Conservation (phyloP, 164 flowering plant genomes). For the Dillenia suffruticosa region DNA sequence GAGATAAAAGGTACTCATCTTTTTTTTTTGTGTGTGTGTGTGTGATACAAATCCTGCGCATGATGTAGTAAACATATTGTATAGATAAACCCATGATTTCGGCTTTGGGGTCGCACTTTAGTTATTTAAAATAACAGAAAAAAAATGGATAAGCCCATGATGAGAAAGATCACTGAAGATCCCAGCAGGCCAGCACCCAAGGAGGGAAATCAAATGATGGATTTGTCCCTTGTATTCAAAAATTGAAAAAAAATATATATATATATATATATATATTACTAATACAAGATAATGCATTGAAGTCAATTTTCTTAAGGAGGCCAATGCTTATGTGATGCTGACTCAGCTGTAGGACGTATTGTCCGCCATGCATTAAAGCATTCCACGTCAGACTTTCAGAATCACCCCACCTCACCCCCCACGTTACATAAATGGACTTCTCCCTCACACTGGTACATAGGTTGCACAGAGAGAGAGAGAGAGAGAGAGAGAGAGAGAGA, state of each 20-base stretch:
- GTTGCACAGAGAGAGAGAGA: slow-evolving; percentile 6
- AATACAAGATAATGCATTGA: neutral
- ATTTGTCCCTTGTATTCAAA: slow-evolving; percentile 1
- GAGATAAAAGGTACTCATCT: no score
- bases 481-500: slow-evolving; percentile 13
- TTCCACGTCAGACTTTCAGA: slow-evolving; percentile 24
- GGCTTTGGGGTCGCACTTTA: no score
- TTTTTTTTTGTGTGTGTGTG: no score
- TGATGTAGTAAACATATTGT: no score
- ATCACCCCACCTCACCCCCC: slow-evolving; percentile 7
- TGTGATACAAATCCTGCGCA: no score
- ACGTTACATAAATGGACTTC: neutral
- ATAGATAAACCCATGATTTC: no score
- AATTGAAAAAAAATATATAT: neutral
- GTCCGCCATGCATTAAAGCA: slow-evolving; percentile 8
- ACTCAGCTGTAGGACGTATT: slow-evolving; percentile 10
- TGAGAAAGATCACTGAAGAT: no score
- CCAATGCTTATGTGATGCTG: slow-evolving; percentile 8
- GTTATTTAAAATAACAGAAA: no score
- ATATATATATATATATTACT: neutral
- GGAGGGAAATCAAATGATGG: neutral
- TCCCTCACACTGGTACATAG: no score
- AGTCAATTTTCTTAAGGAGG: neutral
- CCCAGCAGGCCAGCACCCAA: no score
- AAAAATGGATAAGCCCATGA: no score